Evolutionary conservation across 2,329 filamentous ascomycete species (phyloP).

Genomic region (Neurospora sp.): DNA sequence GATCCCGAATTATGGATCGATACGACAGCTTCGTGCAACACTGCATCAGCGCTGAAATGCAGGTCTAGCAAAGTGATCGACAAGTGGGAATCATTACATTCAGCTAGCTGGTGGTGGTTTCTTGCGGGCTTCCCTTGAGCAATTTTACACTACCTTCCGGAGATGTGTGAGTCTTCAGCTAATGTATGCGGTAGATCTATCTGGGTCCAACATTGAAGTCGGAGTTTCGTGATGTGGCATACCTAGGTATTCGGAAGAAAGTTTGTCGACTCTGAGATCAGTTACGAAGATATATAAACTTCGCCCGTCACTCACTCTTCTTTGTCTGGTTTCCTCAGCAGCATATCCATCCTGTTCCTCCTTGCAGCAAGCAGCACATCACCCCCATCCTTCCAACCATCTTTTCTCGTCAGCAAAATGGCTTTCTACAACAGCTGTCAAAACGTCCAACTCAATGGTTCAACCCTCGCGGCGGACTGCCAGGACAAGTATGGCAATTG

Average conservation of each 20-base stretch:
- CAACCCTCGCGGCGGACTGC: background rate
- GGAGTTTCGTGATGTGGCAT: background rate
- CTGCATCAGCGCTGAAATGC: too few species aligned
- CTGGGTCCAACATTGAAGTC: too few species aligned
- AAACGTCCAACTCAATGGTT: background rate
- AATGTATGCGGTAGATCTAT: too few species aligned
- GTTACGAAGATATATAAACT: background rate
- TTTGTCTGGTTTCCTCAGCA: background rate
- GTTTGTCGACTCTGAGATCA: background rate
- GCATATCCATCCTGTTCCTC: background rate
- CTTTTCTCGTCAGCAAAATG: background rate
- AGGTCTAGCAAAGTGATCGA: background rate
- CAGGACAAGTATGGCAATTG: background rate
- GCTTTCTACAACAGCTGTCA: background rate
- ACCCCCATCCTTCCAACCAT: background rate
- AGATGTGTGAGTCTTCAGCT: background rate
- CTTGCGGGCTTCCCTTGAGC: background rate
- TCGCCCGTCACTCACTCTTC: background rate
- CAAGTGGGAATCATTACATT: background rate
- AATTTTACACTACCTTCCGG: background rate
- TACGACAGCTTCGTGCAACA: too few species aligned
- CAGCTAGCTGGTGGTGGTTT: background rate
- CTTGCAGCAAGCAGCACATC: background rate
- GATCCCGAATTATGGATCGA: too few species aligned
- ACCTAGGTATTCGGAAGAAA: background rate